A percentile compares a stretch with the other conserved stretches of the same genome.
Conservation (phyloP, 345 rosid species). For the Populus ilicifolia region DNA sequence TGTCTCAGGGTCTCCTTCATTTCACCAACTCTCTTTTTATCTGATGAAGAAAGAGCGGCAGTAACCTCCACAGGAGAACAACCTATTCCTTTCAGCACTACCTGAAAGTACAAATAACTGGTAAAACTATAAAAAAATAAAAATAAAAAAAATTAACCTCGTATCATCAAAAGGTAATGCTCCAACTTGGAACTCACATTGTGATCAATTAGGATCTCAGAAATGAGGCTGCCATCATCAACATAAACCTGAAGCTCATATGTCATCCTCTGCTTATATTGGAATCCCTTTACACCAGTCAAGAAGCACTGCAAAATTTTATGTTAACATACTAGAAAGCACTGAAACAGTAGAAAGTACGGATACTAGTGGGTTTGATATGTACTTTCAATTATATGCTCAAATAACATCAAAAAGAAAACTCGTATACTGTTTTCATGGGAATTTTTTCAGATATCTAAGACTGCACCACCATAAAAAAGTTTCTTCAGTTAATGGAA, state of each 20-base stretch:
- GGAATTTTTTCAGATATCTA: not conserved
- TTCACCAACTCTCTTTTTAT: conserved; percentile 31
- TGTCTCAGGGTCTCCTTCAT: conserved; percentile 67
- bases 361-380: not conserved
- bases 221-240: conserved; percentile 94
- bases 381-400: not conserved
- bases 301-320: conserved; percentile 60
- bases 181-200: conserved; percentile 44
- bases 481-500: not conserved
- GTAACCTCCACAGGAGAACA: conserved; percentile 71
- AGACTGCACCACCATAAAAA: not conserved
- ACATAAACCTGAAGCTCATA: conserved; percentile 74
- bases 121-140: conserved; percentile 13
- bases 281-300: conserved; percentile 86
- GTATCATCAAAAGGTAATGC: conserved; percentile 3
- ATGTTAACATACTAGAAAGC: conserved; percentile 9
- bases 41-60: conserved; percentile 73
- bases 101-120: conserved; percentile 38
- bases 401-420: no score
- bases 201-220: conserved; percentile 75
- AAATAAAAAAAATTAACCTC: conserved; percentile 5
- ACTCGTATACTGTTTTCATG: no score
- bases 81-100: conserved; percentile 71
- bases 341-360: no score
- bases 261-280: conserved; percentile 48